Conservation (phyloP, 208 protist genomes). For the Trypanosoma mega region DNA sequence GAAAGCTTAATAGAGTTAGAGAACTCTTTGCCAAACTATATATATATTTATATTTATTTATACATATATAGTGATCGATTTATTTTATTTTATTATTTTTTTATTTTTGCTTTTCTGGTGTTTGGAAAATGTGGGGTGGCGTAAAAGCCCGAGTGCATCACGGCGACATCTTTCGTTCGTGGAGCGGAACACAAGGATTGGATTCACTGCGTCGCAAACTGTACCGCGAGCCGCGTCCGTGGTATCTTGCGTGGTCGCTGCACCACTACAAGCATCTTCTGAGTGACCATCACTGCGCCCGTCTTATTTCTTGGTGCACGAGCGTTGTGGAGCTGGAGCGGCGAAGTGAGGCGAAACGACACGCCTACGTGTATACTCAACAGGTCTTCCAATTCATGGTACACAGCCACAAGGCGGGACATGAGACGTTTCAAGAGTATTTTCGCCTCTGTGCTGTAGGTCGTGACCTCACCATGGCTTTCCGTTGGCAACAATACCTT, state of each 20-base stretch:
- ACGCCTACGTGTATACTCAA: conserved; percentile 83
- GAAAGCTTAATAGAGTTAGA: no score
- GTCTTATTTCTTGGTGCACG: conserved; percentile 77
- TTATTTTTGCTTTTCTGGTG: conserved; percentile 1
- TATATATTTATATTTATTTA: no score
- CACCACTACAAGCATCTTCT: conserved; percentile 74
- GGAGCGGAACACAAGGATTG: conserved; percentile 65
- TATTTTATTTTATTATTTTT: conserved; percentile 17
- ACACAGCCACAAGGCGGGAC: conserved; percentile 69
- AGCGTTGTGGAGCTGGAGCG: conserved; percentile 57
- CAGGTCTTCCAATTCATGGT: conserved; percentile 72
- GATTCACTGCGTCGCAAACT: conserved; percentile 59
- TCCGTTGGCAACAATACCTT: conserved; percentile 82
- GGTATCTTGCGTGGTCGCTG: conserved; percentile 69
- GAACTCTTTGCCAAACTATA: no score
- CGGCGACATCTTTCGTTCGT: conserved; percentile 66
- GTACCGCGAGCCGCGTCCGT: conserved; percentile 81
- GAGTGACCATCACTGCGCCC: conserved; percentile 75
- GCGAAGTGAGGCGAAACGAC: conserved; percentile 29
- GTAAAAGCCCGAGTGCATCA: conserved; percentile 71
- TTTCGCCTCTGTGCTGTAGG: conserved; percentile 79
- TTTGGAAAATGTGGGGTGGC: conserved; percentile 74
- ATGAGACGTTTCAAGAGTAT: conserved; percentile 61
- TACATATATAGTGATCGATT: no score
- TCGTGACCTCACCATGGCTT: conserved; percentile 78